Percentiles rank a stretch among this genome's conserved stretches.
phyloP scores from a whole-genome alignment of 2,329 filamentous ascomycete species.

The Thermomyces lanuginosus region DNA sequence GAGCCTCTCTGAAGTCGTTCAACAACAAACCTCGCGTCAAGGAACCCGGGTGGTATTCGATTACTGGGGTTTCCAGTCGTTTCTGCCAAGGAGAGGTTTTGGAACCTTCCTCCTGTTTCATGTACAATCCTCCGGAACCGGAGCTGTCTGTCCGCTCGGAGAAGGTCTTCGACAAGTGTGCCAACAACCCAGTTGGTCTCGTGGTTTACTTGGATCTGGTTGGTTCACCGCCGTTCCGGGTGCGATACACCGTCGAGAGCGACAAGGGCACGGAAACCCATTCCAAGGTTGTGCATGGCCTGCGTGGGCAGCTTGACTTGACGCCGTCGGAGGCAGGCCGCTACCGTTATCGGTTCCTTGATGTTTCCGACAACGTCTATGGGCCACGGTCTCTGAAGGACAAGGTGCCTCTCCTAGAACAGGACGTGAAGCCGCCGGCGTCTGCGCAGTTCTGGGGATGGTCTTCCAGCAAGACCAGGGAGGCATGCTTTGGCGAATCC shows the following conservation, averaged over 20 bases:
- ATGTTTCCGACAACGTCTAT: constrained; percentile 72
- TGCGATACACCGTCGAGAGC: constrained; percentile 58
- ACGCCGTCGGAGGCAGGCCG: constrained; percentile 65
- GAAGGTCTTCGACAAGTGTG: constrained; percentile 86
- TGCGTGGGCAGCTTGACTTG: constrained; percentile 72
- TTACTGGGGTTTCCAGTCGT: constrained; percentile 63
- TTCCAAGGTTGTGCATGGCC: constrained; percentile 45
- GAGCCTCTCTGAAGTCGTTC: constrained; percentile 39
- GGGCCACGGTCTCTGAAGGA: constrained; percentile 46
- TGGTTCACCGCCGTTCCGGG: constrained; percentile 78
- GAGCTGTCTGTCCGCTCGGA: constrained; percentile 56
- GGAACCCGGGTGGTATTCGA: constrained; percentile 69
- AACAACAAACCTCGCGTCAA: constrained; percentile 52
- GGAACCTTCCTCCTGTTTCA: constrained; percentile 82
- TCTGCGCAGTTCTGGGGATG: constrained; percentile 53
- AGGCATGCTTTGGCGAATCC: constrained; percentile 68
- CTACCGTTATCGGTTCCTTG: constrained; percentile 72
- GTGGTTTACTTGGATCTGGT: constrained; percentile 77
- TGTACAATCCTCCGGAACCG: constrained; percentile 83
- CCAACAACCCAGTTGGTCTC: constrained; percentile 80
- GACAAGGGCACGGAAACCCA: constrained; percentile 39
- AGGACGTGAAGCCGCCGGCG: constrained; percentile 85
- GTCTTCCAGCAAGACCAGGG: constrained; percentile 37
- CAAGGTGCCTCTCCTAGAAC: constrained; percentile 51
- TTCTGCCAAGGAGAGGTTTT: constrained; percentile 76